phyloP scores from a whole-genome alignment of 768 basidiomycete species.

The Pseudohyphozyma bogoriensis region DNA sequence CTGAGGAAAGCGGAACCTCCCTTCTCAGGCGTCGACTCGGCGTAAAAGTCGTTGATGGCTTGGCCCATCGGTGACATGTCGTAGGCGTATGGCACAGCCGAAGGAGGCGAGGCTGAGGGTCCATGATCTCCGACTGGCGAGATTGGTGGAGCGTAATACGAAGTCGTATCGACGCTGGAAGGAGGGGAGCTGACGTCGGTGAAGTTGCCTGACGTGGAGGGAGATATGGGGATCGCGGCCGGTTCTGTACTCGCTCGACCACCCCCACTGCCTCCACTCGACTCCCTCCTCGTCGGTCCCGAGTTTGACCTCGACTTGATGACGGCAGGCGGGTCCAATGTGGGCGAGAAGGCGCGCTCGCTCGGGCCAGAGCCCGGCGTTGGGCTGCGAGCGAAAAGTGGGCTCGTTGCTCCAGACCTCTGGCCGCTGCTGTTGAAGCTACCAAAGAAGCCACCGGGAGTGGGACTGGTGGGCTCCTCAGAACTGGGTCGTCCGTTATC shows the following conservation, averaged over 20 bases:
- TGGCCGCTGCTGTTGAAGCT: no score
- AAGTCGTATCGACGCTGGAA: constrained; percentile 17
- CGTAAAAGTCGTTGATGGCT: no score
- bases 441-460: no score
- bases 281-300: no score
- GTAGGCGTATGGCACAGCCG: neutral
- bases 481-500: neutral
- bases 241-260: neutral
- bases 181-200: neutral
- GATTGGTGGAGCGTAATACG: constrained; percentile 14
- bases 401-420: neutral
- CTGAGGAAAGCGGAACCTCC: constrained; percentile 3
- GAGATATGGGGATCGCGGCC: neutral
- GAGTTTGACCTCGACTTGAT: neutral
- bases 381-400: neutral
- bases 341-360: no score
- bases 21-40: neutral
- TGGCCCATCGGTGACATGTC: no score
- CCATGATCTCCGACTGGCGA: constrained; percentile 8
- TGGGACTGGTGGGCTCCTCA: neutral
- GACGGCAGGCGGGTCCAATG: neutral
- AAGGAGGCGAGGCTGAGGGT: constrained; percentile 17
- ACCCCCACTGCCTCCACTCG: neutral
- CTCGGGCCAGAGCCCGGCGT: no score
- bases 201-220: neutral